These are phyloP conservation scores for Ophiostoma tasmaniense DNA, from an alignment of 2,329 filamentous ascomycete species.

Conservation along the genomic window DNA sequence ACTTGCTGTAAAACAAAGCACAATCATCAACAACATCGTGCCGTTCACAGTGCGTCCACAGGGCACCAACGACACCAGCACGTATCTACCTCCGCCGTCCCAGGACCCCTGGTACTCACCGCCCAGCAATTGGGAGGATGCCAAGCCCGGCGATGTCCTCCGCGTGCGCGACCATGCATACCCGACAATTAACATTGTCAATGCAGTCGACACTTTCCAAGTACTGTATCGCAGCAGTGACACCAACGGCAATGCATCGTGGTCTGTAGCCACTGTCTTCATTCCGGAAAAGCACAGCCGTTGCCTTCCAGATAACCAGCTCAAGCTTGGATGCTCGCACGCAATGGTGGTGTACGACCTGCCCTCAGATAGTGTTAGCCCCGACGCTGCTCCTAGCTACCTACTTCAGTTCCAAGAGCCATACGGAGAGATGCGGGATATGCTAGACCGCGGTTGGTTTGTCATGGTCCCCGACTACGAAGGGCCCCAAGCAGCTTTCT, in stretches of 20 bases:
- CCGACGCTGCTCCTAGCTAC: constrained; percentile 32
- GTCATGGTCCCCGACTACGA: constrained; percentile 39
- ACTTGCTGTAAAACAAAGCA: background rate
- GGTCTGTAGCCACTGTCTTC: background rate
- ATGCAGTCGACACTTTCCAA: background rate
- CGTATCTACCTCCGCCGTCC: background rate
- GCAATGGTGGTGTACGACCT: constrained; percentile 28
- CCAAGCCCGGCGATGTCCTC: background rate
- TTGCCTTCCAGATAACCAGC: background rate
- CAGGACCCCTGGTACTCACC: background rate
- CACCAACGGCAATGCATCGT: background rate
- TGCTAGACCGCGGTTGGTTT: constrained; percentile 34
- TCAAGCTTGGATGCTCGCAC: background rate
- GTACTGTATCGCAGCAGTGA: background rate
- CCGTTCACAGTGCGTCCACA: background rate
- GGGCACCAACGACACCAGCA: background rate
- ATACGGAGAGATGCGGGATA: constrained; percentile 28
- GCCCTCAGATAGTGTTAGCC: constrained; percentile 31
- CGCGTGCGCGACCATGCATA: background rate
- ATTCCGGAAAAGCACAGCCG: background rate
- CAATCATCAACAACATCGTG: background rate
- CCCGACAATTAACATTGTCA: background rate
- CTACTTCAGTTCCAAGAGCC: constrained; percentile 15
- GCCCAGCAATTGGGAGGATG: background rate
- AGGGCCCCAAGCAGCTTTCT: constrained; percentile 32